Evolutionary conservation across 345 rosid genomes (phyloP).

Genomic region (Populus nigra): DNA sequence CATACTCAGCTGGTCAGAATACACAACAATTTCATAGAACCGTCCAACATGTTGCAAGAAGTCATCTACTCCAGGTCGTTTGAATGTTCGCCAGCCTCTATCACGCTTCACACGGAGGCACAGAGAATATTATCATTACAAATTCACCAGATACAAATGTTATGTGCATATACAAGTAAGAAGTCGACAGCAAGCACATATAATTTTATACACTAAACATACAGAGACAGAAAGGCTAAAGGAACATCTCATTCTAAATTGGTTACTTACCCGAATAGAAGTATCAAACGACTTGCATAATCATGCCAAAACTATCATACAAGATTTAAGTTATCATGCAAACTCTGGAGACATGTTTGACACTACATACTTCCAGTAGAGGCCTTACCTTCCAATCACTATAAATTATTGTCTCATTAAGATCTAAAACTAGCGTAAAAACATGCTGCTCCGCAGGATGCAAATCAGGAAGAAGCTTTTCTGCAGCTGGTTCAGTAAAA

Average conservation of each 20-base stretch:
- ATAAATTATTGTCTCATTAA: slow-evolving; percentile 82
- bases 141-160: slow-evolving; percentile 11
- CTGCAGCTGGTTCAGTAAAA: slow-evolving; percentile 90
- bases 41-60: slow-evolving; percentile 87
- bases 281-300: background rate
- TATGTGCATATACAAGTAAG: background rate
- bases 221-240: background rate
- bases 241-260: background rate
- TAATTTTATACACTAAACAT: background rate
- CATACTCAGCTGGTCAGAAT: slow-evolving; percentile 80
- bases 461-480: slow-evolving; percentile 97
- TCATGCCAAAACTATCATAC: background rate
- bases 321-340: background rate
- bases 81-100: slow-evolving; percentile 99
- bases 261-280: background rate
- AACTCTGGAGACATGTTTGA: background rate
- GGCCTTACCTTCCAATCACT: slow-evolving; percentile 87
- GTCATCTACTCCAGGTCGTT: slow-evolving; percentile 94
- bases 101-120: slow-evolving; percentile 59
- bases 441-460: slow-evolving; percentile 80
- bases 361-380: background rate
- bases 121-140: slow-evolving; percentile 1
- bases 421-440: slow-evolving; percentile 92
- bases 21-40: slow-evolving; percentile 81
- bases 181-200: background rate